Evolutionary conservation across 345 rosid species (phyloP).

Genomic region (Acer saccharum): DNA sequence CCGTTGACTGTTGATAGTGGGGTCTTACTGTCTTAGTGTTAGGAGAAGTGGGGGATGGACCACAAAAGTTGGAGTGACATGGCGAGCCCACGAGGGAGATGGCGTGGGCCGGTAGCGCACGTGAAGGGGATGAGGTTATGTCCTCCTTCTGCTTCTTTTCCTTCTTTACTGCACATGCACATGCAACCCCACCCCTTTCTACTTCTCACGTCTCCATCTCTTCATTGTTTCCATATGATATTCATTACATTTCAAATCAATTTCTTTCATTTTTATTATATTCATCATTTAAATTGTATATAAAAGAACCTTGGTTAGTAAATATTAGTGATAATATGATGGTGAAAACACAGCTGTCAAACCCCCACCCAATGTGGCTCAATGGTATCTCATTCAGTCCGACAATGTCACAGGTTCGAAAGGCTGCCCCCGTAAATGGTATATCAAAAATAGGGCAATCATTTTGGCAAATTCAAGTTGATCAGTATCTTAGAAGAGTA

Average conservation of each 20-base stretch:
- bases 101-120: slow-evolving; percentile 49
- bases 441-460: neutral
- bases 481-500: neutral
- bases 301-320: too few relatives aligned
- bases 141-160: neutral
- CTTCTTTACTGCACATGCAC: neutral
- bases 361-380: too few relatives aligned
- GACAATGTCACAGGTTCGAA: too few relatives aligned
- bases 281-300: too few relatives aligned
- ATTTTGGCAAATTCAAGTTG: neutral
- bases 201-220: slow-evolving; percentile 4
- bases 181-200: neutral
- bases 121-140: slow-evolving; percentile 41
- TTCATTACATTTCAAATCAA: too few relatives aligned
- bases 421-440: too few relatives aligned
- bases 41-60: slow-evolving; percentile 22
- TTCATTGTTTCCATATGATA: too few relatives aligned
- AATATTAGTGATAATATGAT: too few relatives aligned
- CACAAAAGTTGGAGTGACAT: slow-evolving; percentile 3
- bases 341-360: too few relatives aligned
- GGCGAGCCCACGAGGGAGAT: slow-evolving; percentile 36
- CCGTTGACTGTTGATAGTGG: too few relatives aligned
- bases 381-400: too few relatives aligned
- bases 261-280: too few relatives aligned
- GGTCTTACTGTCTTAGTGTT: neutral